These are phyloP conservation scores for Fusarium heterosporum DNA, from an alignment of 2,329 filamentous ascomycete genomes.

Conservation along the genomic window DNA sequence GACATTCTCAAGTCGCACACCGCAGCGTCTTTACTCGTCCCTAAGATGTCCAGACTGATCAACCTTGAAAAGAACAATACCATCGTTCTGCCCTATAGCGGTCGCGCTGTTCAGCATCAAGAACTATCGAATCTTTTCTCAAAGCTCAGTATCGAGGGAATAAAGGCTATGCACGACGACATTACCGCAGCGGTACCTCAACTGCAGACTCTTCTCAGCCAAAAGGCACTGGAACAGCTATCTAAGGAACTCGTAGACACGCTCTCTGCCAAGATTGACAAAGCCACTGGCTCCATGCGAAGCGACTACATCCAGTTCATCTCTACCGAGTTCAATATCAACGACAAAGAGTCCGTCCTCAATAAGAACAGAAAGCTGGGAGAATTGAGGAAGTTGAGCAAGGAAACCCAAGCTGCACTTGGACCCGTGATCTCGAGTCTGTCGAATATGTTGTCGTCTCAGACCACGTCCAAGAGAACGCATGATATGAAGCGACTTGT, in stretches of 20 bases:
- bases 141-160: background rate
- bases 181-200: constrained; percentile 15
- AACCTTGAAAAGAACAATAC: constrained; percentile 3
- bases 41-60: background rate
- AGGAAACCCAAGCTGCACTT: background rate
- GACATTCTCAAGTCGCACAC: background rate
- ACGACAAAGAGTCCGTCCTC: background rate
- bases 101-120: background rate
- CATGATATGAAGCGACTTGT: constrained; percentile 24
- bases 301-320: constrained; percentile 4
- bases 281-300: background rate
- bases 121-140: constrained; percentile 2
- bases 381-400: background rate
- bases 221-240: constrained; percentile 7
- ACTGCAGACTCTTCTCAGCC: constrained; percentile 5
- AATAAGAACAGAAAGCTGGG: constrained; percentile 22
- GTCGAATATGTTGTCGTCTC: constrained; percentile 23
- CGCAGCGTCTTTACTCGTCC: background rate
- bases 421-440: constrained; percentile 11
- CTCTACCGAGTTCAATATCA: background rate
- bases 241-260: constrained; percentile 8
- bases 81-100: constrained; percentile 6
- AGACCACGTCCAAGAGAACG: constrained; percentile 22
- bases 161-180: constrained; percentile 14
- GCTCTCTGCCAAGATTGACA: constrained; percentile 10